Evolutionary conservation across 495 filamentous ascomycete species (phyloP).

Genomic region (Daldinia decipiens): DNA sequence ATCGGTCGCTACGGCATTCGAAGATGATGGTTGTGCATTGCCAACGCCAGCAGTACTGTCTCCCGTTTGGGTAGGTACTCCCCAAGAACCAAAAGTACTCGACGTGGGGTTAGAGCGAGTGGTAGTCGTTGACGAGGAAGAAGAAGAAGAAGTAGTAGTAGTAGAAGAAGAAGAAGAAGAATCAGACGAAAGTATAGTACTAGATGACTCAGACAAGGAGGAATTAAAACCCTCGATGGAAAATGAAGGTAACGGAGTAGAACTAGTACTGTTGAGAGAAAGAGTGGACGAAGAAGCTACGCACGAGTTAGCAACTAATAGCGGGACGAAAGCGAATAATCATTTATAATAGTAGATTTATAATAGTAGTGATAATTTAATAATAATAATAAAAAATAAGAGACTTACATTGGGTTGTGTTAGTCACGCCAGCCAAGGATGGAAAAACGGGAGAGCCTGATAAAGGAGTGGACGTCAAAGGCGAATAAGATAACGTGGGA

Average conservation of each 20-base stretch:
- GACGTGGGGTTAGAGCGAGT: slow-evolving; percentile 22
- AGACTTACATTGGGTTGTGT: slow-evolving; percentile 56
- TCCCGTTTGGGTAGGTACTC: slow-evolving; percentile 20
- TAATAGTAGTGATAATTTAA: too few species aligned
- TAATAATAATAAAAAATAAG: slow-evolving; percentile 1
- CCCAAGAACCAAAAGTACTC: slow-evolving; percentile 15
- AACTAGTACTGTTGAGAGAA: slow-evolving; percentile 55
- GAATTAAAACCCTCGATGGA: slow-evolving; percentile 33
- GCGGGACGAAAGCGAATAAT: not conserved
- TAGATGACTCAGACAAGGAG: slow-evolving; percentile 30
- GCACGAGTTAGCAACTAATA: slow-evolving; percentile 20
- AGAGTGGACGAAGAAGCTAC: slow-evolving; percentile 50
- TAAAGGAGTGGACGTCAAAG: slow-evolving; percentile 63
- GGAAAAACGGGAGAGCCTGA: slow-evolving; percentile 56
- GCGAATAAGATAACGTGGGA: slow-evolving; percentile 48
- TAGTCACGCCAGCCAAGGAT: slow-evolving; percentile 52
- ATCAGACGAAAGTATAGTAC: slow-evolving; percentile 40
- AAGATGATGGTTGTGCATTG: slow-evolving; percentile 34
- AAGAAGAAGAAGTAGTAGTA: not conserved
- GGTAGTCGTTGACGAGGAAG: slow-evolving; percentile 22
- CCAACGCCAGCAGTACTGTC: slow-evolving; percentile 22
- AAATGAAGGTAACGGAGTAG: slow-evolving; percentile 44
- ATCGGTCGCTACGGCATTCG: slow-evolving; percentile 27
- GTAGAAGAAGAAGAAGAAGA: slow-evolving; percentile 11
- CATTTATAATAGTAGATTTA: not conserved